Percentiles rank a stretch among this genome's conserved stretches.
phyloP scores from a whole-genome alignment of 805 yeast genomes.

The Lipomyces kockii region DNA sequence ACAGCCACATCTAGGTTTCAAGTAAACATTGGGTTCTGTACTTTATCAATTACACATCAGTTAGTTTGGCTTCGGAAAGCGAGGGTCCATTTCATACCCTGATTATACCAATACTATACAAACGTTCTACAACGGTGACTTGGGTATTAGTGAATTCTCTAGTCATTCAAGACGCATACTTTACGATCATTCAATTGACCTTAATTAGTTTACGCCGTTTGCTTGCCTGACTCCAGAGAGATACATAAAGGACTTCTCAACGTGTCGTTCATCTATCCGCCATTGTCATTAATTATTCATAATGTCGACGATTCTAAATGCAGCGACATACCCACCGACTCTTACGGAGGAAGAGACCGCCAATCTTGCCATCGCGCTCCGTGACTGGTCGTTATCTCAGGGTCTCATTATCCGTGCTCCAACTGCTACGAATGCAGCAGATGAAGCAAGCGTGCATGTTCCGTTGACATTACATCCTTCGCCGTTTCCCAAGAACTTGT shows the following conservation, averaged over 20 bases:
- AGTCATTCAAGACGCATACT: neutral
- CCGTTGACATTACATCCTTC: constrained; percentile 93
- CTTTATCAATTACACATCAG: neutral
- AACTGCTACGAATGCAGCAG: constrained; percentile 23
- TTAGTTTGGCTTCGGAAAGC: neutral
- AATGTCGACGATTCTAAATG: constrained; percentile 4
- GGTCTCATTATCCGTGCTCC: constrained; percentile 37
- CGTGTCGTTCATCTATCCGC: no score
- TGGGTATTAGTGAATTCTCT: neutral
- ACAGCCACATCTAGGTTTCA: neutral
- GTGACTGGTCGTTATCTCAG: constrained; percentile 38
- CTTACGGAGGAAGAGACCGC: constrained; percentile 9
- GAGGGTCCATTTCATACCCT: neutral
- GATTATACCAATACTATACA: neutral
- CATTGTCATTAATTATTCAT: neutral
- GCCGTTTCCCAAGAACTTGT: constrained; percentile 74
- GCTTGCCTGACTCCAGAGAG: neutral
- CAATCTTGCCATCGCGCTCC: constrained; percentile 18
- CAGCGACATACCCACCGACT: constrained; percentile 25
- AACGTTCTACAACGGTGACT: neutral
- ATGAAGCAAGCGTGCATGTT: constrained; percentile 63
- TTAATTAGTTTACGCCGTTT: neutral
- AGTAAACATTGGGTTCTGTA: neutral
- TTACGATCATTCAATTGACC: neutral
- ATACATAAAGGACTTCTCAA: no score